Evolutionary conservation across 1,284 basidiomycete genomes (phyloP), one percentile per base, ranked within the genome.

Genomic region (Sporisorium iseilematis-ciliati): DNA sequence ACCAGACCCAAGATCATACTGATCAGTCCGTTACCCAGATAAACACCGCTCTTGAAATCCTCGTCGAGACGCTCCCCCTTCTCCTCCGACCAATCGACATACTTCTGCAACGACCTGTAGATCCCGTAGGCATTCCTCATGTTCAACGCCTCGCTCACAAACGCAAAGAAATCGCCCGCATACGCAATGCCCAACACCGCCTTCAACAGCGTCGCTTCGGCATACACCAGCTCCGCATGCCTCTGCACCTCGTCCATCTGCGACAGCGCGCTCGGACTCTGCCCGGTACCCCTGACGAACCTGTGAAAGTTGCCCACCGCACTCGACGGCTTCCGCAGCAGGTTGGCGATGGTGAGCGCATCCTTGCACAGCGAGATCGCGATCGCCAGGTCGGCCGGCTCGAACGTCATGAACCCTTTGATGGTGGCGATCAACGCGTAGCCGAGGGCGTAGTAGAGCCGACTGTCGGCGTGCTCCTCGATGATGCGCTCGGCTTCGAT

Each of bases 321-420:
- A 52, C 61, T 79, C 29, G 70, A 41, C 18, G 69, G 81, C 63
- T 83, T 84, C 23, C 83, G 77, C 12, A 84, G 69, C 46, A 83
- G 51, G 25, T 67, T 65, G 10, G 84, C 81, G 23, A 85, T 81
- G 21, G 65, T 66, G 14, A 83, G 57, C 7, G 82, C 57, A 54
- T 85, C 83, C 56, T 82, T 81, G 75, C 82, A 83, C 57, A 81
- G 78, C 33, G 77, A 80, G 26, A 84, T 83, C 46, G 83, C 83
- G 31, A 76, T 77, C 12, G 79, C 82, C 8, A 85, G 57, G 55
- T 85, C 82, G 21, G 75, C 69, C 14, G 81, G 83, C 56, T 85
- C 82, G 52, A 84, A 85, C 1, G 83, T 85, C 83, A 85, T 85
- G 69, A 85, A 79, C n/a, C 78, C 82, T 62, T 85, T 85, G 73